Base-by-base conservation (phyloP, 441 rosid species). In the Populus tomentosa region DNA sequence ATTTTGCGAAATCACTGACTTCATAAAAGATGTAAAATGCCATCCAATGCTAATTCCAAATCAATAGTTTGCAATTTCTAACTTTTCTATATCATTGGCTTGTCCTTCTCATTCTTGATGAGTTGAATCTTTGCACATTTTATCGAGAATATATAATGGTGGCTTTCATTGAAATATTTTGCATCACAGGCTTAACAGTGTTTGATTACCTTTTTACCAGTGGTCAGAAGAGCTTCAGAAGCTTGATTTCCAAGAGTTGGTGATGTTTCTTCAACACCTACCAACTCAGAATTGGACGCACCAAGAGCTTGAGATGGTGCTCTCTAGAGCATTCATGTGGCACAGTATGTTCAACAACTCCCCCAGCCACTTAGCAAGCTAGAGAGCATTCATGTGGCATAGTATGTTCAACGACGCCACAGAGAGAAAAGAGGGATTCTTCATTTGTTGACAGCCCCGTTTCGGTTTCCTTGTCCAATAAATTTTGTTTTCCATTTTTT, bases 161-260 rank as follows among this genome's bases (percentile, higher is more conserved):
- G 26, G 61, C 71, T 18, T 1, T 70, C 9, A 13, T 56, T 6
- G 38, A 23, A 40, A 61, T 9, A 0, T 70, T 71, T 36, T 35
- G 42, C 40, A 50, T 10, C 18, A 9, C 35, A 3, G 11, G 26
- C 42, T 67, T 33, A 75, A 20, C 32, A 46, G 10, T 24, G 35
- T 21, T 59, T 1, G 32, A 20, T 28, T 77, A 3, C 26, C 66
- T 30, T 40, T 62, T 70, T 77, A 82, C 63, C 89, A 96, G 98
- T 94, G 99, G 98, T 91, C 99, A 33, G 94, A 92, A 28, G 86
- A 86, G 81, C 92, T 96, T 73, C 93, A 87, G 88, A 91, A 91
- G 86, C 93, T 96, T 28, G 99, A 96, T 80, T 96, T 96, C 82
- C 99, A 96, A 81, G 99, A 94, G 76, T 85, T 96, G 98, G 98